Evolutionary conservation across 805 yeast genomes (phyloP).

Genomic region (Spathaspora hagerdaliae): DNA sequence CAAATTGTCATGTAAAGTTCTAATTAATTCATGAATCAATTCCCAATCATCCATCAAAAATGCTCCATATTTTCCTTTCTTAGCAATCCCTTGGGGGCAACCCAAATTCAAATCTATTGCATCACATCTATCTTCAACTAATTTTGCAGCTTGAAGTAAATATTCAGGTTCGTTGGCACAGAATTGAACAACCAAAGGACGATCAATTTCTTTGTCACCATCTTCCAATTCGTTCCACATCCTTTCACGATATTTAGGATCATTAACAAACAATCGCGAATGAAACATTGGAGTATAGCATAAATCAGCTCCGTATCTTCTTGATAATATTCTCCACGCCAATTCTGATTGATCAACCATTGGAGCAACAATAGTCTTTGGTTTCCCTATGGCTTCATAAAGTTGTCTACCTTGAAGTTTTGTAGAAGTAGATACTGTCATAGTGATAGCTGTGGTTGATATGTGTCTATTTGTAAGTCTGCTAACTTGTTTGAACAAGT

Average conservation of each 20-base stretch:
- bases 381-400: constrained; percentile 65
- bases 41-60: constrained; percentile 98
- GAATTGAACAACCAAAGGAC: constrained; percentile 91
- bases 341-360: constrained; percentile 97
- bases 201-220: constrained; percentile 64
- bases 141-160: constrained; percentile 73
- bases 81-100: constrained; percentile 97
- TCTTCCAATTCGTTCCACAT: constrained; percentile 64
- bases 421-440: neutral
- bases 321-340: constrained; percentile 88
- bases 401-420: constrained; percentile 56
- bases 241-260: constrained; percentile 71
- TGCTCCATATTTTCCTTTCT: constrained; percentile 91
- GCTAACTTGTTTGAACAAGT: neutral
- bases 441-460: neutral
- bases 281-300: constrained; percentile 98
- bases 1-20: constrained; percentile 67
- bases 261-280: constrained; percentile 83
- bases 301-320: constrained; percentile 87
- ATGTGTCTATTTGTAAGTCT: neutral
- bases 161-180: constrained; percentile 95
- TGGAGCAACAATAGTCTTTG: constrained; percentile 89
- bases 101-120: constrained; percentile 96
- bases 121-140: constrained; percentile 81
- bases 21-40: constrained; percentile 66